Conservation (phyloP, 805 yeast genomes). For the Ogataea minuta region DNA sequence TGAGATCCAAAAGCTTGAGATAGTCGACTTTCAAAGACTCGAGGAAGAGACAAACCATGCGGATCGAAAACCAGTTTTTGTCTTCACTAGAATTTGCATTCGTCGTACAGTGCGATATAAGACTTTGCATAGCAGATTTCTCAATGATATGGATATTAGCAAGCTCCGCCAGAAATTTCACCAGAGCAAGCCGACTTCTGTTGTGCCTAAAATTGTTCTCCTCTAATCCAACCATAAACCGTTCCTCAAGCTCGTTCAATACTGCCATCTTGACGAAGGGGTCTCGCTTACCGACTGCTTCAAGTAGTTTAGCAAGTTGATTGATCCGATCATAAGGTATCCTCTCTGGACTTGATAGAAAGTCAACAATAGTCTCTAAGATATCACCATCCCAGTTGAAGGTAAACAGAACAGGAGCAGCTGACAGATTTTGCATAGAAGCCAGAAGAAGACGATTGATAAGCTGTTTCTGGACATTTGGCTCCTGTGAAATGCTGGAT, state of each 20-base stretch:
- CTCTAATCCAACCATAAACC: conserved; percentile 65
- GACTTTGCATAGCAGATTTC: not conserved
- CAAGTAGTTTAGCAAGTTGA: conserved; percentile 48
- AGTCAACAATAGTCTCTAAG: not conserved
- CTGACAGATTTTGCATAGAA: not conserved
- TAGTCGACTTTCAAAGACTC: conserved; percentile 25
- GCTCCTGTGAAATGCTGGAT: not conserved
- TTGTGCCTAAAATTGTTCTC: conserved; percentile 55
- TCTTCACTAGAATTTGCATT: conserved; percentile 63
- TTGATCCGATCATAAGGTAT: conserved; percentile 57
- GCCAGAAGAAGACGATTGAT: not conserved
- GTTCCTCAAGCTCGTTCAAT: conserved; percentile 64
- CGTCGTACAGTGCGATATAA: conserved; percentile 57
- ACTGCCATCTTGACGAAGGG: conserved; percentile 51
- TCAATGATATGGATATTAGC: not conserved
- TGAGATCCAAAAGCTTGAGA: conserved; percentile 1
- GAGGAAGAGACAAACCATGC: conserved; percentile 48
- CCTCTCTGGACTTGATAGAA: conserved; percentile 45
- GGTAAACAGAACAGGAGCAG: not conserved
- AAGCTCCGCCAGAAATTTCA: conserved; percentile 58
- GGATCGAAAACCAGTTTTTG: conserved; percentile 69
- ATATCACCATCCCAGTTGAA: not conserved
- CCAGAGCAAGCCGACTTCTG: conserved; percentile 59
- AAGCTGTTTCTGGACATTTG: not conserved
- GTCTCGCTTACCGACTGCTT: conserved; percentile 34